Evolutionary conservation across 805 yeast species (phyloP).

Genomic region (Candida verbasci): DNA sequence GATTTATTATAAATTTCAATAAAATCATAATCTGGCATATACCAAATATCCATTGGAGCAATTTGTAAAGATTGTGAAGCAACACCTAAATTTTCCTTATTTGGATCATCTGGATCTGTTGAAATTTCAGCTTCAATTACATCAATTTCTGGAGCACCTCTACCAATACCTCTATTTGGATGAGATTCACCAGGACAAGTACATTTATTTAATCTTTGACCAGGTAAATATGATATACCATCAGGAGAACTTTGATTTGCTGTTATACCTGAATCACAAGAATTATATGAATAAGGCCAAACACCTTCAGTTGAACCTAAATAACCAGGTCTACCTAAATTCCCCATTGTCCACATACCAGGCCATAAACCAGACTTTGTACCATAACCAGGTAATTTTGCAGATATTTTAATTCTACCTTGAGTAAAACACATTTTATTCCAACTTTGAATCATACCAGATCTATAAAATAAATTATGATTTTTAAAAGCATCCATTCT

Average conservation of each 20-base stretch:
- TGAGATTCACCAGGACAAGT: conserved; percentile 34
- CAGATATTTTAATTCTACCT: conserved; percentile 29
- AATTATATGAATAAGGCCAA: conserved; percentile 38
- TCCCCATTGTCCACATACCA: conserved; percentile 41
- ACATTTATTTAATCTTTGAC: conserved; percentile 30
- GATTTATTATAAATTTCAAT: conserved; percentile 66
- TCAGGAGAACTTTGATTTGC: conserved; percentile 39
- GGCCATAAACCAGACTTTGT: conserved; percentile 38
- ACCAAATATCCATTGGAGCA: conserved; percentile 96
- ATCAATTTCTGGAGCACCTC: conserved; percentile 71
- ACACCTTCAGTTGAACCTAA: conserved; percentile 35
- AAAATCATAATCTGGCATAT: conserved; percentile 80
- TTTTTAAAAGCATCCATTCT: conserved; percentile 37
- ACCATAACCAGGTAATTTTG: conserved; percentile 33
- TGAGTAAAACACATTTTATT: conserved; percentile 35
- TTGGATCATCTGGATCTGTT: conserved; percentile 28
- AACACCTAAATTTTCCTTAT: conserved; percentile 44
- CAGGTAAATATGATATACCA: conserved; percentile 38
- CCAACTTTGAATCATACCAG: conserved; percentile 40
- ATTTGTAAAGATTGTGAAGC: conserved; percentile 91
- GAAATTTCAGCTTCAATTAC: conserved; percentile 79
- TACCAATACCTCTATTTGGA: conserved; percentile 33
- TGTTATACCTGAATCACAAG: conserved; percentile 38
- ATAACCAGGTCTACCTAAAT: conserved; percentile 37
- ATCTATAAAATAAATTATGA: conserved; percentile 31